Evolutionary conservation across 352 stramenopile species (phyloP).

Genomic region (Globisporangium nunn): DNA sequence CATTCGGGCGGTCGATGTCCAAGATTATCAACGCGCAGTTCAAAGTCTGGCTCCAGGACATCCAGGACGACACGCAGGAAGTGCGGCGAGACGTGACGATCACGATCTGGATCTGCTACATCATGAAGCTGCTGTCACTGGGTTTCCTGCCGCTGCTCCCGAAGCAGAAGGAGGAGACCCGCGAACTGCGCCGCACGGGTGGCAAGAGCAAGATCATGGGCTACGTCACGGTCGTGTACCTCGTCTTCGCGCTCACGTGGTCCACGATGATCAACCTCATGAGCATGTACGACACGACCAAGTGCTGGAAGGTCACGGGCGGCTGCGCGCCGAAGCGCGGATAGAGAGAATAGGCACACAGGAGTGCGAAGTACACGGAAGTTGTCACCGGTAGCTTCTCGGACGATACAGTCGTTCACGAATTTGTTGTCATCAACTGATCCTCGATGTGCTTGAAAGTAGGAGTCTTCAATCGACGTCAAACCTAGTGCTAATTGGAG

Average conservation of each 20-base stretch:
- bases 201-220: conserved; percentile 32
- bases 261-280: conserved; percentile 42
- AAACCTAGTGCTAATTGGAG: no score
- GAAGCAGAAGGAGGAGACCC: conserved; percentile 27
- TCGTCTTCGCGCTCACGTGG: conserved; percentile 33
- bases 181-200: conserved; percentile 26
- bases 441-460: no score
- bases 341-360: background rate
- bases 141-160: conserved; percentile 43
- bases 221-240: conserved; percentile 25
- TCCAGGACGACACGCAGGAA: conserved; percentile 31
- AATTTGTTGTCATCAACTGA: no score
- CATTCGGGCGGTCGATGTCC: conserved; percentile 36
- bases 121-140: conserved; percentile 44
- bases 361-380: background rate
- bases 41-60: conserved; percentile 44
- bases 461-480: no score
- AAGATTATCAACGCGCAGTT: conserved; percentile 53
- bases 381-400: background rate
- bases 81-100: conserved; percentile 49
- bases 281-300: conserved; percentile 45
- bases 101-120: conserved; percentile 47
- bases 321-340: conserved; percentile 29
- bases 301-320: conserved; percentile 60
- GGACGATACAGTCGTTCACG: no score